Evolutionary conservation across 441 rosid species (phyloP), one percentile per base, ranked within the genome.

Genomic region (Breynia disticha): DNA sequence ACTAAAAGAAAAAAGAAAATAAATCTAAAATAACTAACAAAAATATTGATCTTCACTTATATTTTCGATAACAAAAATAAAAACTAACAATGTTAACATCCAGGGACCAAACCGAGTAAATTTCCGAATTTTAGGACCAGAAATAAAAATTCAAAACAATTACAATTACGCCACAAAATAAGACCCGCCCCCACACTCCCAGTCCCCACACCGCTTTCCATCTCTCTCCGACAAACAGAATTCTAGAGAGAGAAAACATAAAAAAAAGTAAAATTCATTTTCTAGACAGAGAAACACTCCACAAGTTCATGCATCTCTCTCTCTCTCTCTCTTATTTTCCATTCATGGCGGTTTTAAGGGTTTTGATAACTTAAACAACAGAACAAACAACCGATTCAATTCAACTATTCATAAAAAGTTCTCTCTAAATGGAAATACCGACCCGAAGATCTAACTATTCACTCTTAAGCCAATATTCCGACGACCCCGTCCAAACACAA

Each of bases 391-490:
- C 28, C 37, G n/a, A n/a, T n/a, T n/a, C n/a, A n/a, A n/a, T n/a
- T n/a, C n/a, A n/a, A n/a, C n/a, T n/a, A n/a, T n/a, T 28, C 41
- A 53, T n/a, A 48, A 17, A 49, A 64, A 57, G 52, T 28, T 61
- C 60, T 75, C 86, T 1, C 53, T 13, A 16, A 52, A 93, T 89
- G 96, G 97, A 86, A 81, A 81, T 88, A 88, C 74, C 86, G 17
- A 79, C 72, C 60, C 79, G 87, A 70, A 86, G 88, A 86, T 84
- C 97, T 53, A 86, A 78, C 74, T 93, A 93, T 76, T 73, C 85
- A 44, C 86, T 81, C 32, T 78, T 93, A 14, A 83, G 80, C 68
- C 99, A 89, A 68, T 68, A 72, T 50, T 78, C 95, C 5, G 97
- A 84, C 54, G 76, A 6, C 49, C 71, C 77, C 49, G 67, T 77